Base-by-base conservation (phyloP, 306 rosid species). In the Lagenaria siceraria region DNA sequence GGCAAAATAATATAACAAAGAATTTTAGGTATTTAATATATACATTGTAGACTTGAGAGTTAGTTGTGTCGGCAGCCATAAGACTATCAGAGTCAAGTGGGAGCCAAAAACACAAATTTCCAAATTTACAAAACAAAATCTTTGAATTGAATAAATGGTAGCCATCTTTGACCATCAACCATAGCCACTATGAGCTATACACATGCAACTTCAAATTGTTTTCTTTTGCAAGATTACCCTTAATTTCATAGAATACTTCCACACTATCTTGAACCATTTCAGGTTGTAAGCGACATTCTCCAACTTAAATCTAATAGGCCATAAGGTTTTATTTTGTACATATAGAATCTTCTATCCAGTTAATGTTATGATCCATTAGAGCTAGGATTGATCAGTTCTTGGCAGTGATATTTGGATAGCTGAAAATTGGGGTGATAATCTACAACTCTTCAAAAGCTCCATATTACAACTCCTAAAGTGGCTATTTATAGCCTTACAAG, bases 111-210 rank as follows among this genome's bases (percentile, higher is more conserved):
- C 36, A 64, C 6, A 9, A 19, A 64, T 17, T 19, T 3, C 2
- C 14, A 68, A 36, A 68, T 29, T 64, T 35, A 18, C 0, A 35
- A 40, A 38, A 69, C 2, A 7, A 2, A 24, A 46, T 43, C 11
- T 69, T 69, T 66, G 29, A 66, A 66, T 10, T 36, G 27, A 27
- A 69, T 69, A 69, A 43, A 22, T n/a, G 33, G 19, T 42, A 42
- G 35, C 74, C 29, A 68, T 68, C n/a, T 42, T 68, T 68, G 54
- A 68, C 74, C 35, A 42, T n/a, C 74, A 68, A 65, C 29, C 43
- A 63, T 38, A 22, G 36, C 75, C 75, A 13, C 75, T 31, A 21
- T 21, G 31, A 13, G 35, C 15, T 24, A 61, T 24, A 12, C 40
- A 24, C 38, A 62, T 31, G n/a, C 22, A 33, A 63, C 8, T 15